These are phyloP conservation scores for Marsdenia floribunda DNA, from an alignment of 257 asterid genomes.

Conservation along the genomic window DNA sequence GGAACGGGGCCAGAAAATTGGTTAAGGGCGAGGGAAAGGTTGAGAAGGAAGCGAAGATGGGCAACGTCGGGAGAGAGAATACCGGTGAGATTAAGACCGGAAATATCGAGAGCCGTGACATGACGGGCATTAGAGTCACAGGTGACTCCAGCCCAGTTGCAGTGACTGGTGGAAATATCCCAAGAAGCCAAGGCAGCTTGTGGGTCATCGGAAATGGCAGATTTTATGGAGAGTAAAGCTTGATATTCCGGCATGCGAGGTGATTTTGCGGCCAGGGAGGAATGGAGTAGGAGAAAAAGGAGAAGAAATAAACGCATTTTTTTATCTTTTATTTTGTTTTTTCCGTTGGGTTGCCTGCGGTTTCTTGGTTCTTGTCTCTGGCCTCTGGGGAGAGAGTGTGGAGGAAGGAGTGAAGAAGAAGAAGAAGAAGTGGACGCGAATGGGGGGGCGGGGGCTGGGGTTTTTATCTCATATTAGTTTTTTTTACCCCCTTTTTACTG, in stretches of 20 bases:
- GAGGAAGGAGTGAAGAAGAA: not conserved
- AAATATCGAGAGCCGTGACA: constrained; percentile 61
- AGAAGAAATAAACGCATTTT: constrained; percentile 33
- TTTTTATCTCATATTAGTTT: not conserved
- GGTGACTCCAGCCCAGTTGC: constrained; percentile 78
- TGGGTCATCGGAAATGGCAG: constrained; percentile 70
- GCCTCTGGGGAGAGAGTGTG: not conserved
- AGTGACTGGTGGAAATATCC: constrained; percentile 46
- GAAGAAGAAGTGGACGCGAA: not conserved
- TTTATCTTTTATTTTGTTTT: too few species aligned
- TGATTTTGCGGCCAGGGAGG: constrained; percentile 29
- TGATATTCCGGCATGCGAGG: constrained; percentile 43
- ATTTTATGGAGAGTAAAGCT: constrained; percentile 62
- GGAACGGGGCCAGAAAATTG: constrained; percentile 63
- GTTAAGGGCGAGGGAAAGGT: constrained; percentile 57
- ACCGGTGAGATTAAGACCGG: constrained; percentile 56
- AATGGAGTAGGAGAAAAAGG: constrained; percentile 37
- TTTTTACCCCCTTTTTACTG: not conserved
- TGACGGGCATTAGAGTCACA: constrained; percentile 57
- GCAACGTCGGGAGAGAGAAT: constrained; percentile 51
- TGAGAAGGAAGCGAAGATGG: constrained; percentile 55
- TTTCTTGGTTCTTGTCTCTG: not conserved
- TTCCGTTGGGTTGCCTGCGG: not conserved
- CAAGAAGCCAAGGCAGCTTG: constrained; percentile 54
- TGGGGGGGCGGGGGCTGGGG: not conserved